Evolutionary conservation across 257 asterid species (phyloP), one percentile per base, ranked within the genome.

Genomic region (Penstemon davidsonii): DNA sequence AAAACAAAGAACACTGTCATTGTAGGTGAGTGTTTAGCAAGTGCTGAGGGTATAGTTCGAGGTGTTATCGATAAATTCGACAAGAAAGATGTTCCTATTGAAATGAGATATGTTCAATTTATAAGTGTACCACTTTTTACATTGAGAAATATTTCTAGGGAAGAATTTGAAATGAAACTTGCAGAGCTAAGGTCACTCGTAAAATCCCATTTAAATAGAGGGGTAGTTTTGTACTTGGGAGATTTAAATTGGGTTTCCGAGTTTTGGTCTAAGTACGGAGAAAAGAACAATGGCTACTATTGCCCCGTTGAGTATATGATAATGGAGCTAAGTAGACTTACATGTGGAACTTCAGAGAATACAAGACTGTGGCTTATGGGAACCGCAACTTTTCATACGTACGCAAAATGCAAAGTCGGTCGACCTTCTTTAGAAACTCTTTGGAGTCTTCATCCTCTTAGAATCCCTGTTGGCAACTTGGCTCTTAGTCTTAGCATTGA

Each of bases 221-320:
- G 98, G 58, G 85, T 89, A 4, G 98, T 92, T n/a, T 62, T 92
- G 77, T 92, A 89, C 46, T 78, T 92, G 56, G 98, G 96, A 5
- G 90, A 92, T 72, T 87, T 92, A 25, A 86, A 77, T 51, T 89
- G 95, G 96, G 90, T 92, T 7, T 86, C 96, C 0, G 91, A 83
- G n/a, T 87, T 83, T 70, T 89, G 98, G 96, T 82, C 88, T 6
- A 78, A 83, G 60, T 74, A 75, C 66, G 82, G 84, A n/a, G 87
- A 82, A n/a, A 80, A 78, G 19, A 71, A 71, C 25, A 61, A 42
- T 8, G 69, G 70, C 50, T 75, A 70, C 75, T 86, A 80, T 64
- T 80, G 88, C 18, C 89, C 91, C 2, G 92, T 92, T 69, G 98
- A 92, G 85, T 88, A 84, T 64, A 86, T 89, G 95, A 83, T 89